A percentile compares a stretch with the other conserved stretches of the same genome.
Conservation (phyloP, 129 eudicot species). For the Escallonia rubra region DNA sequence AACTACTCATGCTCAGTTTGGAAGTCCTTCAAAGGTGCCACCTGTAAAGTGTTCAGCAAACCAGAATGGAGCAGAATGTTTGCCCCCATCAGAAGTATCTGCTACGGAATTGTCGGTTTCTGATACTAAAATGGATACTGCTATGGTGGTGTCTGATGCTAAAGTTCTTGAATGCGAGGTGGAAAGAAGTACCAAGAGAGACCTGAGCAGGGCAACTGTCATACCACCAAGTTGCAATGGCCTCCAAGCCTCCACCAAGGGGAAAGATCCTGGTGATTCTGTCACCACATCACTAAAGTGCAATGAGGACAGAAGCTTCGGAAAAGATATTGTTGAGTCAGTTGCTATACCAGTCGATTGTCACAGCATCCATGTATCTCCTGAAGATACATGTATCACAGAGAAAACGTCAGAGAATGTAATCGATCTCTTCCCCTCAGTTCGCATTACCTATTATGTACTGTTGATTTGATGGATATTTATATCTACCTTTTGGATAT, state of each 20-base stretch:
- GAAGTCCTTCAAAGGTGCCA: constrained; percentile 2
- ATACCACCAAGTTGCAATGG: constrained; percentile 3
- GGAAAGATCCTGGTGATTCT: constrained; percentile 6
- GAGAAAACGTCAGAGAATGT: constrained; percentile 19
- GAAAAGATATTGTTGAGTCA: constrained; percentile 7
- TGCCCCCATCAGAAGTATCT: neutral
- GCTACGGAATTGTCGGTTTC: neutral
- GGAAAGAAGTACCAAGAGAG: neutral
- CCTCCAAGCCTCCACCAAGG: neutral
- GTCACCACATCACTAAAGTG: neutral
- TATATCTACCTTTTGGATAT: neutral
- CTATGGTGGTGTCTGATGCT: neutral
- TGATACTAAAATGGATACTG: neutral
- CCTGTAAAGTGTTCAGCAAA: neutral
- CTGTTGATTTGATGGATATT: neutral
- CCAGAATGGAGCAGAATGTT: constrained; percentile 2
- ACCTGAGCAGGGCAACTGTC: neutral
- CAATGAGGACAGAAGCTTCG: neutral
- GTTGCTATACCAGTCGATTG: neutral
- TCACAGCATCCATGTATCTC: neutral
- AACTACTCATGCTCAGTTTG: constrained; percentile 4
- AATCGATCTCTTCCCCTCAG: neutral
- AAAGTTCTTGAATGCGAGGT: neutral
- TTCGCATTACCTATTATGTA: too few relatives aligned
- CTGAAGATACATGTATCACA: neutral